These are phyloP conservation scores for Pythium scleroteichum DNA, from an alignment of 352 stramenopile species.

Conservation along the genomic window DNA sequence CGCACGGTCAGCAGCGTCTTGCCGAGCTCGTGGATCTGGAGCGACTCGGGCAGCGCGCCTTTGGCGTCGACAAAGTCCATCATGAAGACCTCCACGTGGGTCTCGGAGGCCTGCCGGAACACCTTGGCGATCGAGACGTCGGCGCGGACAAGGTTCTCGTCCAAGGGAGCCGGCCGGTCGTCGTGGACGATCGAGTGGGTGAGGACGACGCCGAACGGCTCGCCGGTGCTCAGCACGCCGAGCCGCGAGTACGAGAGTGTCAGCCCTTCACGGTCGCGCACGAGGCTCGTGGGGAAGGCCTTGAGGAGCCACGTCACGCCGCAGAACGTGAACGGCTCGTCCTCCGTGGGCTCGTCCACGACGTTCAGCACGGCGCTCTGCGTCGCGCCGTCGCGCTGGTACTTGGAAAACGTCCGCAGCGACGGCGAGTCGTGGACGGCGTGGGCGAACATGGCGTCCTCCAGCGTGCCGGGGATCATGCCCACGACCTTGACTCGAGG, in stretches of 20 bases:
- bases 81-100: constrained; percentile 47
- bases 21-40: constrained; percentile 27
- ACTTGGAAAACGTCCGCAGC: constrained; percentile 37
- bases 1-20: constrained; percentile 15
- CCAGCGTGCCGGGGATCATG: constrained; percentile 40
- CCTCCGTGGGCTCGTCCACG: constrained; percentile 33
- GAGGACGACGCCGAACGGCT: constrained; percentile 52
- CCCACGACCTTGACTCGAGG: constrained; percentile 39
- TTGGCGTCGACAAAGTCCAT: constrained; percentile 35
- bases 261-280: constrained; percentile 23
- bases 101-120: constrained; percentile 43
- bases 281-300: constrained; percentile 5
- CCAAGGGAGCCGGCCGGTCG: constrained; percentile 23
- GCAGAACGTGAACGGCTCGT: constrained; percentile 49
- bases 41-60: constrained; percentile 3
- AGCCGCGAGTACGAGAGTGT: constrained; percentile 26
- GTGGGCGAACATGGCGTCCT: constrained; percentile 57
- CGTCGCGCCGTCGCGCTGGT: constrained; percentile 39
- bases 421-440: constrained; percentile 35
- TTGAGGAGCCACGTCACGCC: constrained; percentile 48
- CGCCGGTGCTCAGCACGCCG: constrained; percentile 25
- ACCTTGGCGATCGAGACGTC: constrained; percentile 36
- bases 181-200: constrained; percentile 52
- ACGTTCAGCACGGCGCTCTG: constrained; percentile 41
- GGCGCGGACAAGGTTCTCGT: constrained; percentile 35